These are phyloP conservation scores for Scenedesmus sp. DNA, from an alignment of 163 green algal species.

Conservation along the genomic window DNA sequence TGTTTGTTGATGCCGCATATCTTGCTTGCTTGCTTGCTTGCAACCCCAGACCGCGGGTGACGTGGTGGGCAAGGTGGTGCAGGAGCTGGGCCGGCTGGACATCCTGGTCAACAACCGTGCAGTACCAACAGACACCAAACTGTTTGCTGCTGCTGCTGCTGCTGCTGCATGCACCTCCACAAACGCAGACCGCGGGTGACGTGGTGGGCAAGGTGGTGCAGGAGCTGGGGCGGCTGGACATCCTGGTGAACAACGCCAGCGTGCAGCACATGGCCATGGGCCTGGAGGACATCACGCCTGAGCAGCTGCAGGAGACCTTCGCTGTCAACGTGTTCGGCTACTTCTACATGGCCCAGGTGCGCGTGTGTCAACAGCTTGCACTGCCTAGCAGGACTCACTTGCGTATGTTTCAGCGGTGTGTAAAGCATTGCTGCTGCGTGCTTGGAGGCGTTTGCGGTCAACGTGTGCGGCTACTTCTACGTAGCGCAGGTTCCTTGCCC, in stretches of 20 bases:
- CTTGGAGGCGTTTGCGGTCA: constrained; percentile 62
- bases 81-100: constrained; percentile 60
- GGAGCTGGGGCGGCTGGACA: constrained; percentile 59
- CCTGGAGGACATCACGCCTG: constrained; percentile 52
- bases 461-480: constrained; percentile 70
- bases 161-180: neutral
- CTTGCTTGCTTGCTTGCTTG: no score
- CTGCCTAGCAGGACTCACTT: no score
- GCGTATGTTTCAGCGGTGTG: no score
- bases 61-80: constrained; percentile 52
- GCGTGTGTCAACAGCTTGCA: neutral
- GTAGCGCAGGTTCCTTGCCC: constrained; percentile 44
- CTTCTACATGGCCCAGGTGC: constrained; percentile 62
- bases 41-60: constrained; percentile 32
- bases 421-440: neutral
- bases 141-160: no score
- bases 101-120: constrained; percentile 36
- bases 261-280: constrained; percentile 57
- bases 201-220: constrained; percentile 55
- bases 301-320: constrained; percentile 64
- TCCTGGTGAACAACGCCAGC: constrained; percentile 74
- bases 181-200: constrained; percentile 46
- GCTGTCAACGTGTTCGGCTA: constrained; percentile 67
- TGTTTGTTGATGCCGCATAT: no score
- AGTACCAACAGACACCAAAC: neutral